Base-by-base conservation (phyloP, 2,329 filamentous ascomycete species). In the Arthroderma sp. region DNA sequence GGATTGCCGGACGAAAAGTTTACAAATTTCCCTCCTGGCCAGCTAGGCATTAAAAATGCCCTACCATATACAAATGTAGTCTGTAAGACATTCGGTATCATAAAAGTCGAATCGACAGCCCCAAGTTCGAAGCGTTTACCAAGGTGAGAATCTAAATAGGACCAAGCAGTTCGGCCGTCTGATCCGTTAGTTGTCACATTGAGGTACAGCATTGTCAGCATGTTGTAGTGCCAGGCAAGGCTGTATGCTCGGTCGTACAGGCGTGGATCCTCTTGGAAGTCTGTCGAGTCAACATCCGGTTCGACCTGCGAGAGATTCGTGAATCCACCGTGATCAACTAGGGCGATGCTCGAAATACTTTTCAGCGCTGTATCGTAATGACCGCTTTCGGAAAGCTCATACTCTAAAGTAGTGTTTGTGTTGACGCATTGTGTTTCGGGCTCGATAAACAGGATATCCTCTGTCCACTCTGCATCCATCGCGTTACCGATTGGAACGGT, bases 361-460 rank as follows among this genome's bases (percentile, higher is more conserved):
- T n/a, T 41, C 11, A 41, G 37, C 5, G 58, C 54, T n/a, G n/a
- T n/a, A n/a, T n/a, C n/a, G n/a, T n/a, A n/a, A n/a, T n/a, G n/a
- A n/a, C n/a, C n/a, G n/a, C n/a, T n/a, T n/a, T n/a, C n/a, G n/a
- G n/a, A n/a, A 2, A 73, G 66, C 4, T 60, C 61, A 56, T 73
- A 77, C 31, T 76, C 73, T 2, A 78, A 54, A 0, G 74, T 75
- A 6, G 66, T 17, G 53, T 67, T 67, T 1, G 68, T 70, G 54
- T 74, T 63, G 2, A 77, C 74, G 58, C 76, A 78, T 4, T 65
- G 64, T 0, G 73, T 72, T 23, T 75, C 71, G 0, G 76, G 77
- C 60, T 76, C 70, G 8, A 78, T 61, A 60, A 76, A 78, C 0
- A 79, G 68, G 4, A 79, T 54, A 58, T 79, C 75, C 57, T 79